phyloP scores from a whole-genome alignment of 495 filamentous ascomycete species.

The Daldinia decipiens region DNA sequence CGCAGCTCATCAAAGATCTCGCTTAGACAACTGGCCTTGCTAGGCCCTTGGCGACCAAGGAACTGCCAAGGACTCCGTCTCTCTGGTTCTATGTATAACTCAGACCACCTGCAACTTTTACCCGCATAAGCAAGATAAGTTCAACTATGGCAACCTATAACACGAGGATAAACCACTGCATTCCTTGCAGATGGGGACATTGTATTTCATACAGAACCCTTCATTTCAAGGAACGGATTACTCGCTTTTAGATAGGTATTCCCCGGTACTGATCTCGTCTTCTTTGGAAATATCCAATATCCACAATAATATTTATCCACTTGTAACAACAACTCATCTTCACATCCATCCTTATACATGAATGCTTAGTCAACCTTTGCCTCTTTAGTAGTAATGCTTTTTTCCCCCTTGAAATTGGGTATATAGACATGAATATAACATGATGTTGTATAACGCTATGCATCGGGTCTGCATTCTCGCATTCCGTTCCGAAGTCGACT shows the following conservation, averaged over 20 bases:
- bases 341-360: neutral
- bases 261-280: constrained; percentile 16
- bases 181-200: constrained; percentile 19
- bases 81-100: constrained; percentile 12
- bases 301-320: constrained; percentile 11
- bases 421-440: neutral
- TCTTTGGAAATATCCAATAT: constrained; percentile 4
- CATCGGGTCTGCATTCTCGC: constrained; percentile 17
- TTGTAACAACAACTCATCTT: neutral
- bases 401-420: neutral
- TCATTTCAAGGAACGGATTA: constrained; percentile 15
- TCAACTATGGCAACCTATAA: constrained; percentile 28
- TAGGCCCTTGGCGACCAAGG: neutral
- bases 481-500: constrained; percentile 24
- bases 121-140: constrained; percentile 8
- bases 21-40: neutral
- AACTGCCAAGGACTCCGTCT: constrained; percentile 18
- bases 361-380: neutral
- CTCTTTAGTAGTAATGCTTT: constrained; percentile 4
- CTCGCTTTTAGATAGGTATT: constrained; percentile 2
- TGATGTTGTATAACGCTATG: neutral
- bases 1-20: constrained; percentile 13
- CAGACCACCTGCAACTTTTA: neutral
- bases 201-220: constrained; percentile 13
- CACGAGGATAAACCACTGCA: constrained; percentile 22